Conservation (phyloP, 1,139 yeast species). For the Saccharomyces hybrid region DNA sequence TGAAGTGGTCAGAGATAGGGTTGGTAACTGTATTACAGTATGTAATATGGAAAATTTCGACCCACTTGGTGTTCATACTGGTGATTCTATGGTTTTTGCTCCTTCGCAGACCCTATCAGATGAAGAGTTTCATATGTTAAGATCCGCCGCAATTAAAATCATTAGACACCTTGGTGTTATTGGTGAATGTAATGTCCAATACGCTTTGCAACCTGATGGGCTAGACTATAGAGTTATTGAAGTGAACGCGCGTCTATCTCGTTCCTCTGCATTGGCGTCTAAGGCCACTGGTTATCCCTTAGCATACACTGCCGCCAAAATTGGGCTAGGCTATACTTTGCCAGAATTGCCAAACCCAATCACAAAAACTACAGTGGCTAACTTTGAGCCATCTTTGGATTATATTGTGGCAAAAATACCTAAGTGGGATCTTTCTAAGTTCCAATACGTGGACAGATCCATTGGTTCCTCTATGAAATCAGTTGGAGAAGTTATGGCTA, state of each 20-base stretch:
- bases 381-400: conserved; percentile 94
- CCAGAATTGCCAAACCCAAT: conserved; percentile 96
- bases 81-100: conserved; percentile 98
- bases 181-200: conserved; percentile 98
- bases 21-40: conserved; percentile 94
- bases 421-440: conserved; percentile 95
- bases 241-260: conserved; percentile 93
- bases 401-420: conserved; percentile 97
- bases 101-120: conserved; percentile 97
- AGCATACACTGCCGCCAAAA: conserved; percentile 97
- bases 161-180: conserved; percentile 97
- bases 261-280: conserved; percentile 96
- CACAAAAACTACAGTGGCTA: conserved; percentile 91
- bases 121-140: conserved; percentile 95
- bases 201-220: conserved; percentile 92
- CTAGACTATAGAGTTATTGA: conserved; percentile 94
- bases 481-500: conserved; percentile 99
- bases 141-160: conserved; percentile 94
- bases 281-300: conserved; percentile 98
- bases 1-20: conserved; percentile 96
- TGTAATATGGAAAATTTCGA: conserved; percentile 99
- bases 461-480: conserved; percentile 97
- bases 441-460: conserved; percentile 88
- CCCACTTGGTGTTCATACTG: conserved; percentile 97
- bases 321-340: conserved; percentile 87